phyloP scores from a whole-genome alignment of 345 rosid genomes.

The Citrus mangshanensis region DNA sequence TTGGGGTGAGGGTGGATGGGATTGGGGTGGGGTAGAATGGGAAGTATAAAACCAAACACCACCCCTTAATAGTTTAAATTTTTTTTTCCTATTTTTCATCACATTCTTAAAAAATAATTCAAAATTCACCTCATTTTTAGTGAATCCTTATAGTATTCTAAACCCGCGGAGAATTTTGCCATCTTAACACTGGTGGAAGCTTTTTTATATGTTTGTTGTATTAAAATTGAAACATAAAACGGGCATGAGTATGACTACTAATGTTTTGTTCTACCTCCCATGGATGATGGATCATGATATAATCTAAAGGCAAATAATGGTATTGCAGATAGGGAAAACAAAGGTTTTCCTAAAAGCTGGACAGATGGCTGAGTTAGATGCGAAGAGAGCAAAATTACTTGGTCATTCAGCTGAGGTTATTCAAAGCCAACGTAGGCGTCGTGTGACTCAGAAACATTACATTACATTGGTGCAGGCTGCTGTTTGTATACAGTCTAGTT shows the following conservation, averaged over 20 bases:
- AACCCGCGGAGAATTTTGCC: no score
- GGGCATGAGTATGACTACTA: constrained; percentile 1
- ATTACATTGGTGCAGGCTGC: constrained; percentile 43
- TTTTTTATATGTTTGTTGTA: background rate
- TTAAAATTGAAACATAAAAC: background rate
- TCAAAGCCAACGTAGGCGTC: constrained; percentile 50
- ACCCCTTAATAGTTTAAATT: no score
- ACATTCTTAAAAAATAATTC: no score
- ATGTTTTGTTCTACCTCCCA: background rate
- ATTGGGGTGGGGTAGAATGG: no score
- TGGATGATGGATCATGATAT: background rate
- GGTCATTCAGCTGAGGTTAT: constrained; percentile 62
- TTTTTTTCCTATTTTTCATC: no score
- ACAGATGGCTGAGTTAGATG: constrained; percentile 81
- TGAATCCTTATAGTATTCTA: no score
- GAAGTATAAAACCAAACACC: no score
- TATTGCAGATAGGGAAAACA: constrained; percentile 71
- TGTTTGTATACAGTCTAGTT: constrained; percentile 59
- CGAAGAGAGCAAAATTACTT: constrained; percentile 47
- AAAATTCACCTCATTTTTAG: no score
- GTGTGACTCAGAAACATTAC: constrained; percentile 44
- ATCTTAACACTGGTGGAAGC: background rate
- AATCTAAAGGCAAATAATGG: constrained; percentile 7
- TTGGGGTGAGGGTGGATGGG: no score
- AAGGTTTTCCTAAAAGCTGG: constrained; percentile 77